Percentiles rank a stretch among this genome's conserved stretches.
Conservation (phyloP, 2,329 filamentous ascomycete genomes). For the Colletotrichum coccodes region DNA sequence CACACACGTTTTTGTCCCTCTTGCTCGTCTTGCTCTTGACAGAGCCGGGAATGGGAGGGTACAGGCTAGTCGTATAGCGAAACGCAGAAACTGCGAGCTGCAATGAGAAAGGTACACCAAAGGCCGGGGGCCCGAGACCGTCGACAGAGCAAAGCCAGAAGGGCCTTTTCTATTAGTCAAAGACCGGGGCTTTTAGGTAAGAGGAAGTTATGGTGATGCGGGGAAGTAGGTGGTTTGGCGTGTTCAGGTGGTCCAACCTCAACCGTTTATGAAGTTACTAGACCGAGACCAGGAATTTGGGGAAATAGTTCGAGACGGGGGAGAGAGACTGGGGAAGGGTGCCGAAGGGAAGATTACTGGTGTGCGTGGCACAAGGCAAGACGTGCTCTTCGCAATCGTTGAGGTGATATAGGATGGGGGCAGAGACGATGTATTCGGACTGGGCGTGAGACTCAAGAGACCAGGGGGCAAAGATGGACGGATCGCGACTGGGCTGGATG, state of each 20-base stretch:
- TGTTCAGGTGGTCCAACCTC: conserved; percentile 33
- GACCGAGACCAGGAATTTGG: conserved; percentile 33
- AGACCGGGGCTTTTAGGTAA: conserved; percentile 56
- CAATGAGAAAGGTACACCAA: conserved; percentile 33
- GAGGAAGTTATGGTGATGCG: conserved; percentile 51
- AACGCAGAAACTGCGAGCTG: background rate
- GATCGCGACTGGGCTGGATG: conserved; percentile 7
- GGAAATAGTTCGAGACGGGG: background rate
- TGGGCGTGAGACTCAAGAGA: background rate
- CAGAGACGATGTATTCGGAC: background rate
- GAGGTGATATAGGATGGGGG: conserved; percentile 28
- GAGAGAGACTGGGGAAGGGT: background rate
- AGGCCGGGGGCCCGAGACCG: conserved; percentile 24
- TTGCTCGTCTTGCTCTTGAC: background rate
- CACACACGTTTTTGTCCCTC: conserved; percentile 13
- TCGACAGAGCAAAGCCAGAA: conserved; percentile 28
- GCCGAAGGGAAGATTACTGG: conserved; percentile 38
- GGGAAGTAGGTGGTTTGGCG: conserved; percentile 46
- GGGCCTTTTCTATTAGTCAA: conserved; percentile 59
- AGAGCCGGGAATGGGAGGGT: background rate
- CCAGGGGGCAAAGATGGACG: conserved; percentile 15
- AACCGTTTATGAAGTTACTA: conserved; percentile 35
- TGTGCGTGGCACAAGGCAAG: conserved; percentile 33
- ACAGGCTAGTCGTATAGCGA: background rate
- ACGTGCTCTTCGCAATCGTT: conserved; percentile 34